Conservation (phyloP, 169 alveolate genomes). For the Babesia gibsoni region DNA sequence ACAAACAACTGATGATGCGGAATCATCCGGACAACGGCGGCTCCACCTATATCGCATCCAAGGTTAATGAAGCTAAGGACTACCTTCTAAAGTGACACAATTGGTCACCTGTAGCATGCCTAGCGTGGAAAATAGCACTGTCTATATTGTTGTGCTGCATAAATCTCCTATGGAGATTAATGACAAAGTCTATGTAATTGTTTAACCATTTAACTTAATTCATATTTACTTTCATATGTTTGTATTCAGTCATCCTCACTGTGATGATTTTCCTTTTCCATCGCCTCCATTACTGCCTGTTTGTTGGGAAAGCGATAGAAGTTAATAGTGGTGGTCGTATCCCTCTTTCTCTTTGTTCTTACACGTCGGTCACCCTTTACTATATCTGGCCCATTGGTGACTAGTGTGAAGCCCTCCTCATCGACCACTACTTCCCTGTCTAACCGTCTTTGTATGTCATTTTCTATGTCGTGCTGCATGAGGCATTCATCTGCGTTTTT, state of each 20-base stretch:
- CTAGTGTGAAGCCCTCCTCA: conserved; percentile 59
- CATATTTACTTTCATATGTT: too few species aligned
- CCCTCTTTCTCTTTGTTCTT: neutral
- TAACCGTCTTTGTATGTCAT: conserved; percentile 29
- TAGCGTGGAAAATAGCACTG: too few species aligned
- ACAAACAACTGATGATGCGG: conserved; percentile 84
- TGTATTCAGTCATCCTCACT: too few species aligned
- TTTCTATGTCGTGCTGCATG: conserved; percentile 38
- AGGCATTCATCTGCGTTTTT: conserved; percentile 55
- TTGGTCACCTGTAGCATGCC: too few species aligned
- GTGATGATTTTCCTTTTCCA: too few species aligned
- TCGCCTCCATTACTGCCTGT: neutral
- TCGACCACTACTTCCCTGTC: conserved; percentile 31
- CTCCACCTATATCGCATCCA: conserved; percentile 87
- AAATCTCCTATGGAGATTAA: too few species aligned
- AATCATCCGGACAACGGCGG: conserved; percentile 90
- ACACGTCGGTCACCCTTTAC: neutral
- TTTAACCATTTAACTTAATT: too few species aligned
- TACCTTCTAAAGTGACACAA: conserved; percentile 66
- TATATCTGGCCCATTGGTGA: conserved; percentile 49
- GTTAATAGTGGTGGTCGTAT: neutral
- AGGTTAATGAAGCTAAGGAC: conserved; percentile 88
- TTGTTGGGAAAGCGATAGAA: conserved; percentile 27
- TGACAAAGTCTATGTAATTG: too few species aligned
- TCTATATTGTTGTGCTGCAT: too few species aligned